phyloP scores from a whole-genome alignment of 305 asterid species.

The Stenogyne calaminthoides region DNA sequence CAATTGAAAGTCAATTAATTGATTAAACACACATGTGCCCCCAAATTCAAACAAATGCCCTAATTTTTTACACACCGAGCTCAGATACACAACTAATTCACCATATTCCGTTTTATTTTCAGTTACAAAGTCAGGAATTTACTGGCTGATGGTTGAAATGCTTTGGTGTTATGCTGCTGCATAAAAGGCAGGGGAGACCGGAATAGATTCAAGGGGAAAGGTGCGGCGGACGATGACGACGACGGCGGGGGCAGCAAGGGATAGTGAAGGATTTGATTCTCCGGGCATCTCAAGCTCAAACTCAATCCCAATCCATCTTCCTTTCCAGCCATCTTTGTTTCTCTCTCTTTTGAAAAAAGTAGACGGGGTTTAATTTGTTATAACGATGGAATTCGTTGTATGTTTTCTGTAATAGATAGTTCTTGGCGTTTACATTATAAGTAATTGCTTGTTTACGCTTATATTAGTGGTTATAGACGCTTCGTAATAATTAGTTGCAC shows the following conservation, averaged over 20 bases:
- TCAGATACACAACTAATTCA: not conserved
- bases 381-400: too few relatives aligned
- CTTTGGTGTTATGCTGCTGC: slow-evolving; percentile 42
- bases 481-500: too few relatives aligned
- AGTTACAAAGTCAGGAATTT: not conserved
- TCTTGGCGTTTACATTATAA: too few relatives aligned
- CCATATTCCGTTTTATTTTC: not conserved
- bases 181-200: slow-evolving; percentile 44
- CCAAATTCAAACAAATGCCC: not conserved
- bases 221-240: not conserved
- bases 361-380: not conserved
- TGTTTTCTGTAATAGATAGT: too few relatives aligned
- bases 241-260: slow-evolving; percentile 35
- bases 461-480: too few relatives aligned
- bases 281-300: slow-evolving; percentile 58
- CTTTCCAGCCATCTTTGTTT: slow-evolving; percentile 45
- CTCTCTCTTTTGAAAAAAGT: slow-evolving; percentile 11
- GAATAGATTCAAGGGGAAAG: slow-evolving; percentile 51
- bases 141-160: slow-evolving; percentile 52
- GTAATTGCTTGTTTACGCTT: too few relatives aligned
- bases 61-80: not conserved
- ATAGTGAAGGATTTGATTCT: slow-evolving; percentile 15
- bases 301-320: slow-evolving; percentile 59
- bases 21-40: not conserved
- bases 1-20: too few relatives aligned